Base-by-base conservation (phyloP, 2,329 filamentous ascomycete genomes). In the Cladophialophora psammophila region DNA sequence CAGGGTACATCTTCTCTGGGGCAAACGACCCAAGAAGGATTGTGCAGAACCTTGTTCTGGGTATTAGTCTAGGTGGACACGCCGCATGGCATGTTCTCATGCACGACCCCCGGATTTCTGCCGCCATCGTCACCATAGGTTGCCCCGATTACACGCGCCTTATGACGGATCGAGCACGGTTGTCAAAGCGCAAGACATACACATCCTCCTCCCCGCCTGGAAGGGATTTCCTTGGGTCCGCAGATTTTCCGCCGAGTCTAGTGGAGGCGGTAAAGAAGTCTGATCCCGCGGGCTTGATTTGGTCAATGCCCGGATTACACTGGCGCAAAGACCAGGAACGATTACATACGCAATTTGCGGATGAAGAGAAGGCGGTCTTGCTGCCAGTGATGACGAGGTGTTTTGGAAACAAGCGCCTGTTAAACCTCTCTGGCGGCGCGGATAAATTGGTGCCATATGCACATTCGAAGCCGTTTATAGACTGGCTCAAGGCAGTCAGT, bases 91-190 rank as follows among this genome's bases (percentile, higher is more conserved):
- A 96, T 75, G 85, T 88, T 34, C 80, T 97, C 66, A 86, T 97
- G 54, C 86, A 88, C 42, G 94, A 98, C 67, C 87, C 89, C 18
- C 86, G 93, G 70, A 86, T 98, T 63, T 89, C 85, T n/a, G 89
- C 91, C 0, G 93, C 87, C 0, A 88, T 96, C 7, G 84, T 91
- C 2, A 85, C 97, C 31, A 91, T 98, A 61, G 95, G 94, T 1
- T 97, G 93, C 78, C 93, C 94, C 0, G 94, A 99, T 78, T 97
- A 92, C 74, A 87, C 89, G 70, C 84, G 91, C 77, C 82, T 98
- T 15, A 91, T 98, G 88, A 84, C 83, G 8, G 89, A 94, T 73
- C 91, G 95, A 10, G 94, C 94, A 0, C 83, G 86, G 5, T 82
- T 89, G 42, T 90, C 90, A 0, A 92, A 90, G 74, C 81, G 91